phyloP scores from a whole-genome alignment of 371 early-diverging fungal species.

The Rhizopus microsporus region DNA sequence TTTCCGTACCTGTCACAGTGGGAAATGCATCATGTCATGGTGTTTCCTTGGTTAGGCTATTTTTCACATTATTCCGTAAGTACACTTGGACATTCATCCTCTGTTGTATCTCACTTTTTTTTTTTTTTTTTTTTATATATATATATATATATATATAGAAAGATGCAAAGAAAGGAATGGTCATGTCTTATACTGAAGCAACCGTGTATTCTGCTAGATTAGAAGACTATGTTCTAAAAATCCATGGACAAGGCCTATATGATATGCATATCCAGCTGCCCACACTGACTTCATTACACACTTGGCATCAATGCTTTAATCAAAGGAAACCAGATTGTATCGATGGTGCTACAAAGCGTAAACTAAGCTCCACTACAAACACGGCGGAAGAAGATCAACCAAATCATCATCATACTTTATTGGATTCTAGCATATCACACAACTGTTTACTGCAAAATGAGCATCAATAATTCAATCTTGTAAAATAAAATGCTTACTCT shows the following conservation, averaged over 20 bases:
- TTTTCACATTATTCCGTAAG: constrained; percentile 56
- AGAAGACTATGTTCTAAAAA: constrained; percentile 53
- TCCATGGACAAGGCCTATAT: constrained; percentile 50
- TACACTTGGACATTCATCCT: background rate
- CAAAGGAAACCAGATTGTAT: constrained; percentile 27
- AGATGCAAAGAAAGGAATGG: constrained; percentile 45
- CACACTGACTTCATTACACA: constrained; percentile 43
- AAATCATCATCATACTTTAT: background rate
- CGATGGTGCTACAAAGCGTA: background rate
- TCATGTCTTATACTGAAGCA: constrained; percentile 51
- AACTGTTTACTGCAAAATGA: background rate
- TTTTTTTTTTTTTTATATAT: no score
- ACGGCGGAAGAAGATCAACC: background rate
- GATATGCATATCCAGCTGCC: constrained; percentile 58
- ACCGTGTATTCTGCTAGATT: constrained; percentile 45
- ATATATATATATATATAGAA: constrained; percentile 26
- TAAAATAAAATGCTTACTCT: background rate
- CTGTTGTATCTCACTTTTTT: background rate
- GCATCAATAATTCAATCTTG: no score
- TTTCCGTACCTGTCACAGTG: constrained; percentile 57
- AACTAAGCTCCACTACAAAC: background rate
- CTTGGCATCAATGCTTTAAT: constrained; percentile 50
- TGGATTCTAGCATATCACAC: background rate
- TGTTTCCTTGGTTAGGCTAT: constrained; percentile 57
- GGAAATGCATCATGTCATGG: constrained; percentile 61